Percentiles rank a stretch among this genome's conserved stretches.
These are phyloP conservation scores for Pleurotus tuoliensis DNA, from an alignment of 768 basidiomycete genomes.

Conservation along the genomic window DNA sequence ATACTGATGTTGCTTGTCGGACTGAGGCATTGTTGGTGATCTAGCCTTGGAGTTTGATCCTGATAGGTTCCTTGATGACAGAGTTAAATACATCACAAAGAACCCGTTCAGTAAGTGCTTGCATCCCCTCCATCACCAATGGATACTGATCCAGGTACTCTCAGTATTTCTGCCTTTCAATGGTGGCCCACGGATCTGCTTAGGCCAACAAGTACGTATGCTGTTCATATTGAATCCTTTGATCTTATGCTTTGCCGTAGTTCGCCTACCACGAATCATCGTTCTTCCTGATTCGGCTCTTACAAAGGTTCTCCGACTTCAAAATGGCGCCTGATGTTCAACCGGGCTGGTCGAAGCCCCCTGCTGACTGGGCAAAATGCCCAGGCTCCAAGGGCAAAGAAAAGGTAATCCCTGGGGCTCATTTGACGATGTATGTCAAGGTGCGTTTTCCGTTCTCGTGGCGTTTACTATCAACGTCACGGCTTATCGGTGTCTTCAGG, in stretches of 20 bases:
- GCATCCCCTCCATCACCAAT: not conserved
- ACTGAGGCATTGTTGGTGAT: too few species aligned
- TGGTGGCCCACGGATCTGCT: constrained; percentile 48
- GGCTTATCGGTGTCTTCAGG: not conserved
- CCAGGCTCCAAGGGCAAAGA: constrained; percentile 41
- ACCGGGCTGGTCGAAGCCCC: constrained; percentile 37
- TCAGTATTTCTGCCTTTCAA: constrained; percentile 51
- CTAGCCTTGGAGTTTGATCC: constrained; percentile 62
- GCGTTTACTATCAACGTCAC: too few species aligned
- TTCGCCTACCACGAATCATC: constrained; percentile 67
- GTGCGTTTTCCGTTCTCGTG: constrained; percentile 22
- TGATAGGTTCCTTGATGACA: constrained; percentile 62
- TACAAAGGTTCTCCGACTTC: constrained; percentile 51
- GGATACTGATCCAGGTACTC: constrained; percentile 11
- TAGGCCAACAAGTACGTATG: constrained; percentile 41
- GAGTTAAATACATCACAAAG: constrained; percentile 50
- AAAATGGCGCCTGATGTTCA: constrained; percentile 42
- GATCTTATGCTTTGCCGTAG: constrained; percentile 19
- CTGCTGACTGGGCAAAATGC: constrained; percentile 37
- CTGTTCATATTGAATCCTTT: not conserved
- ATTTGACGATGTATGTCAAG: constrained; percentile 51
- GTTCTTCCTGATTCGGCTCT: constrained; percentile 56
- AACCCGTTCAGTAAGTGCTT: constrained; percentile 41
- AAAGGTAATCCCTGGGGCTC: constrained; percentile 37
- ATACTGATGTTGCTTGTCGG: too few species aligned